A percentile compares a stretch with the other conserved stretches of the same genome.
These are phyloP conservation scores for Terfezia claveryi DNA, from an alignment of 495 filamentous ascomycete genomes.

Conservation along the genomic window DNA sequence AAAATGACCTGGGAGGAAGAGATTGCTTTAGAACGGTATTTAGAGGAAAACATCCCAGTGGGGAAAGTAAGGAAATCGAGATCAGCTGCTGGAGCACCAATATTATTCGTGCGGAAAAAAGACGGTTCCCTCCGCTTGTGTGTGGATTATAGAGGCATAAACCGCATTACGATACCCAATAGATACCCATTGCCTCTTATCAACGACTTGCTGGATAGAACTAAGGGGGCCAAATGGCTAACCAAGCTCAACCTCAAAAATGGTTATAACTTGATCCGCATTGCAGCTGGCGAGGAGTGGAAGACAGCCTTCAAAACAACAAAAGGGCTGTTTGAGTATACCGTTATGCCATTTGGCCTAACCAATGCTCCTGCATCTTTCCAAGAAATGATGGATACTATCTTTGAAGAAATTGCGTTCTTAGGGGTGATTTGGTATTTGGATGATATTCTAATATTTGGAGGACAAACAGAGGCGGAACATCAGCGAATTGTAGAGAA, in stretches of 20 bases:
- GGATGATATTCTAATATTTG: conserved; percentile 22
- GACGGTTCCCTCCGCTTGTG: conserved; percentile 16
- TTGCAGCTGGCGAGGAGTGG: conserved; percentile 17
- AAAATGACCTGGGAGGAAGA: background rate
- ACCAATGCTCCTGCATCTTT: conserved; percentile 17
- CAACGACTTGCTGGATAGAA: conserved; percentile 14
- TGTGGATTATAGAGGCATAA: conserved; percentile 15
- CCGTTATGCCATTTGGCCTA: conserved; percentile 19
- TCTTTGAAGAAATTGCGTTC: conserved; percentile 8
- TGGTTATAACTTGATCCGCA: conserved; percentile 23
- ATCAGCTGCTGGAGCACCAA: conserved; percentile 4
- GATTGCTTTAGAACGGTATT: background rate
- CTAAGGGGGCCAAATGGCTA: conserved; percentile 9
- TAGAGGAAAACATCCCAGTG: background rate
- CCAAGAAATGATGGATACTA: conserved; percentile 16
- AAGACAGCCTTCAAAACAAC: conserved; percentile 20
- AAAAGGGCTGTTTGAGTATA: conserved; percentile 17
- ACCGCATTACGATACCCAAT: background rate
- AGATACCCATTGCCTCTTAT: conserved; percentile 21
- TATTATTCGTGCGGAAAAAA: conserved; percentile 22
- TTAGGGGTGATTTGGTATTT: conserved; percentile 17
- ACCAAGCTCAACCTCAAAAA: conserved; percentile 23
- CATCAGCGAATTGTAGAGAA: conserved; percentile 6
- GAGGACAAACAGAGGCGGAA: conserved; percentile 3
- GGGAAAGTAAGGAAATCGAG: background rate